Base-by-base conservation (phyloP, 257 asterid genomes). In the Leonotis leonurus region DNA sequence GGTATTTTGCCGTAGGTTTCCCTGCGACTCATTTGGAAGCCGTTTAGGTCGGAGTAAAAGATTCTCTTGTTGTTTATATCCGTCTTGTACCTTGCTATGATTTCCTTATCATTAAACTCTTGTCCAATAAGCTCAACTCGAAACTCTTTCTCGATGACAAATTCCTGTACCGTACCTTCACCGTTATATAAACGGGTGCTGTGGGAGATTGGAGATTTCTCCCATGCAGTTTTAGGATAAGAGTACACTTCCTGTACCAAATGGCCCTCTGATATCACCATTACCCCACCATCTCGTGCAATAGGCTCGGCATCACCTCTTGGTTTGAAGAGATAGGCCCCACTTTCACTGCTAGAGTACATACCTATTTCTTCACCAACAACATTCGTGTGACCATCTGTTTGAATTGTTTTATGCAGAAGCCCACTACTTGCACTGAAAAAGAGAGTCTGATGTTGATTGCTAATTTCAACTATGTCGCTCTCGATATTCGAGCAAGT, bases 1-100 rank as follows among this genome's bases (percentile, higher is more conserved):
- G 99, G 96, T 62, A 93, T 89, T 82, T 93, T 93, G 73, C 85
- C 94, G 55, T 89, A 93, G 1, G 97, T 85, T 70, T 93, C 96
- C 64, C 97, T 73, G 8, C 95, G 94, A 80, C 96, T 93, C 92
- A 75, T 93, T 53, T 93, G 99, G 74, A 80, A 93, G 30, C 99
- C 99, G 55, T 93, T 93, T 53, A 89, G 82, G 78, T 93, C 99
- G 59, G 96, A 79, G 77, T 77, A 84, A 63, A 93, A 85, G 60
- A 89, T 75, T 76, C 85, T 80, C 62, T 73, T 73, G 79, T 89
- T 93, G 32, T 85, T 81, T 5, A 85, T 58, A 67, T 75, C 90
- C 3, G 99, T 89, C 77, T 70, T 82, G 64, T 83, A 93, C 70
- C 99, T 77, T 51, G 74, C 82, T 66, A 93, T 83, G 64, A 89